Percentiles rank a stretch among this genome's conserved stretches.
phyloP scores from a whole-genome alignment of 352 stramenopile species.

The Nothophytophthora sp. region DNA sequence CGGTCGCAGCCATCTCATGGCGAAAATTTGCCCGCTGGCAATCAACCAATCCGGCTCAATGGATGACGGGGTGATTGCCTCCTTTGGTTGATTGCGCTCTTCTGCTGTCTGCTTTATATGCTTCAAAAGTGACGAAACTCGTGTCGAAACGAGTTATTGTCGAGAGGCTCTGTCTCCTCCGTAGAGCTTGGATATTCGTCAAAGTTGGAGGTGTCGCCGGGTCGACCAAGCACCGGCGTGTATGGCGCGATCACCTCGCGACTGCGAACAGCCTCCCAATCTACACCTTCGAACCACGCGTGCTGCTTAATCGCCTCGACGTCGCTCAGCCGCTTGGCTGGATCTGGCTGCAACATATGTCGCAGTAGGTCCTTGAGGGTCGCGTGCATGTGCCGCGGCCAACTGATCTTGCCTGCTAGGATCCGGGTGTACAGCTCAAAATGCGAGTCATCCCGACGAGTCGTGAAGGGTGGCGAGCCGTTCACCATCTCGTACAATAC shows the following conservation, averaged over 20 bases:
- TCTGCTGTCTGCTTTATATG: background rate
- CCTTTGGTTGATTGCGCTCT: conserved; percentile 1
- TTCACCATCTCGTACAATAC: conserved; percentile 83
- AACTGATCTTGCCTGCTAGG: conserved; percentile 57
- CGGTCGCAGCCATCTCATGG: conserved; percentile 1
- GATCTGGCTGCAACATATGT: conserved; percentile 64
- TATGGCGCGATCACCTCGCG: conserved; percentile 51
- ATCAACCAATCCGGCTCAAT: conserved; percentile 13
- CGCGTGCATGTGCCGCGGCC: conserved; percentile 41
- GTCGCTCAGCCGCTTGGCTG: conserved; percentile 50
- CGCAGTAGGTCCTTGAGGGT: conserved; percentile 63
- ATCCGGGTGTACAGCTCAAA: conserved; percentile 89
- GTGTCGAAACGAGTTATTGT: conserved; percentile 25
- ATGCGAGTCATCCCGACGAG: conserved; percentile 79
- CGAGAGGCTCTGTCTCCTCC: conserved; percentile 39
- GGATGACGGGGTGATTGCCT: conserved; percentile 13
- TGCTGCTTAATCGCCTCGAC: conserved; percentile 52
- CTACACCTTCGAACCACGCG: conserved; percentile 63
- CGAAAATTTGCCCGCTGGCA: conserved; percentile 15
- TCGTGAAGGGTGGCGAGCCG: conserved; percentile 75
- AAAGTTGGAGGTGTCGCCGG: conserved; percentile 65
- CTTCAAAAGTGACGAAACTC: conserved; percentile 50
- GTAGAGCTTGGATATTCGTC: conserved; percentile 62
- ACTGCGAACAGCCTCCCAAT: conserved; percentile 57
- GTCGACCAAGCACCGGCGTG: conserved; percentile 30